Base-by-base conservation (phyloP, 1,139 yeast species). In the Protomyces pachydermus region DNA sequence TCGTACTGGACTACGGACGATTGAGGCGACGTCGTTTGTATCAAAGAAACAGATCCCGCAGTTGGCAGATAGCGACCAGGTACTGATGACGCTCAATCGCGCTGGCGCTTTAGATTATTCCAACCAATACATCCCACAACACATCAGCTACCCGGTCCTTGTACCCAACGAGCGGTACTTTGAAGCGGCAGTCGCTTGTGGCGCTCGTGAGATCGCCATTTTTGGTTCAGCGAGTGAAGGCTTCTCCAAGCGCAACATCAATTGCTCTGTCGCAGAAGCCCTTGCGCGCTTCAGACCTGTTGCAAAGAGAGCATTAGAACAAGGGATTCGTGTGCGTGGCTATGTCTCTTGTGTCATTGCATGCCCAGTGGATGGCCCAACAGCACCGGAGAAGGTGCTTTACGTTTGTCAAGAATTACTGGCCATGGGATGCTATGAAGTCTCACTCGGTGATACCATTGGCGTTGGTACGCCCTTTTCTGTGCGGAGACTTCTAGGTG, bases 21-120 rank as follows among this genome's bases (percentile, higher is more conserved):
- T 75, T 32, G 77, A 75, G 61, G 71, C 70, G 6, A 72, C 77
- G 2, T 71, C 77, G 3, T 75, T 75, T 67, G 77, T 75, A n/a
- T 72, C 76, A 5, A 77, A 76, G 4, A 75, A 74, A 63, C 75
- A 77, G 76, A 76, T 75, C 8, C 77, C 77, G 32, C 77, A 74
- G 63, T 72, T 74, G 74, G 72, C 71, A 10, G 76, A 74, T 58
- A 68, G 72, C 18, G 65, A 67, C 28, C 66, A 67, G 35, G 71
- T 73, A 25, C 52, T 72, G 55, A 54, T 60, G 9, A 16, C 51
- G 6, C 16, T 60, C 12, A 42, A 42, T 18, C 48, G 48, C 25
- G 48, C 48, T 18, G 48, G 48, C 25, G 48, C 48, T n/a, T 12
- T 42, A 2, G 48, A 42, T 10, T 16, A 42, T n/a, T 53, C 46